phyloP scores from a whole-genome alignment of 768 basidiomycete genomes.

The Lepiota venenata region DNA sequence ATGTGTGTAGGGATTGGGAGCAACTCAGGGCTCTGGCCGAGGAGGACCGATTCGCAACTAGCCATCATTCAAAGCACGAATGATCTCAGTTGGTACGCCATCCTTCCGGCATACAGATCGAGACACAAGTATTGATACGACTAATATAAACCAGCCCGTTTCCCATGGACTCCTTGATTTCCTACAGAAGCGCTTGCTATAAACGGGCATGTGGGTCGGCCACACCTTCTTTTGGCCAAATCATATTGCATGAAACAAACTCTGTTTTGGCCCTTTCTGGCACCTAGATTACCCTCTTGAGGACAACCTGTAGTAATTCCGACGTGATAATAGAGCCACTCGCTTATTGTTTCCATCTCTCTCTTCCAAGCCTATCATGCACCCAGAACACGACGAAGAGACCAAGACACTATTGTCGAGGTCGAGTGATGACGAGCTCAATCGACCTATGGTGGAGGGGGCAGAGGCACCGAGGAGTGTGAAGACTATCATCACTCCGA shows the following conservation, averaged over 20 bases:
- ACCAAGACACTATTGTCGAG: constrained; percentile 1
- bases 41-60: constrained; percentile 4
- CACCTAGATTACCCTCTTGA: not conserved
- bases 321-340: constrained; percentile 5
- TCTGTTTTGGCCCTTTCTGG: not conserved
- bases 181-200: not conserved
- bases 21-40: constrained; percentile 9
- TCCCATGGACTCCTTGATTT: constrained; percentile 4
- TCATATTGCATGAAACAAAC: constrained; percentile 4
- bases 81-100: constrained; percentile 5
- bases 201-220: not conserved
- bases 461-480: not conserved
- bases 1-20: constrained; percentile 15
- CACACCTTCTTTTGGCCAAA: not conserved
- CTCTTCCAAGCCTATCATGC: not conserved
- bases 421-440: not conserved
- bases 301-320: not conserved
- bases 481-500: not conserved
- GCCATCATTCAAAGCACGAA: not conserved
- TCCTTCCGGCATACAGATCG: not conserved
- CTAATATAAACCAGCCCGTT: constrained; percentile 5
- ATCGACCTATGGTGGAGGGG: not conserved
- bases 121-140: not conserved
- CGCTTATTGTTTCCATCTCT: not conserved
- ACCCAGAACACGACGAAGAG: constrained; percentile 1